Conservation (phyloP, 495 filamentous ascomycete genomes). For the Neurospora discreta region DNA sequence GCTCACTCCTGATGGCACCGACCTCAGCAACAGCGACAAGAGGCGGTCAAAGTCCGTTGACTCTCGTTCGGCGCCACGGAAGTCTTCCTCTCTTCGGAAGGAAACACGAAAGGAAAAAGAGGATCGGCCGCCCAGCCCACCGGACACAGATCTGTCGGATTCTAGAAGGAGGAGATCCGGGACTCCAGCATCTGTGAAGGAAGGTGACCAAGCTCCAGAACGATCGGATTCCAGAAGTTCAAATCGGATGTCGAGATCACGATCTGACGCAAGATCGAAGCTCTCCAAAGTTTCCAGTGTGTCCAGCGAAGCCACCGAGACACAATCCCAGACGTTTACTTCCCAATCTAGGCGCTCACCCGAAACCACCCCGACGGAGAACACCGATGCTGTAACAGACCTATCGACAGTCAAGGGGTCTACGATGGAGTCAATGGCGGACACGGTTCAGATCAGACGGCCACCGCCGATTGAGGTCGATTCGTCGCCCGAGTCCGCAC, state of each 20-base stretch:
- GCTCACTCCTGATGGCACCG: slow-evolving; percentile 70
- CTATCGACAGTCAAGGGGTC: slow-evolving; percentile 3
- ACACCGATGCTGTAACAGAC: not conserved
- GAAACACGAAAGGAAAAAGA: slow-evolving; percentile 28
- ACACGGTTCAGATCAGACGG: not conserved
- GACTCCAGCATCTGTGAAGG: slow-evolving; percentile 22
- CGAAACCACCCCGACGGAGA: not conserved
- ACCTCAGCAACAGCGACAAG: slow-evolving; percentile 47
- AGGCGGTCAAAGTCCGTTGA: slow-evolving; percentile 30
- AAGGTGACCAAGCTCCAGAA: slow-evolving; percentile 19
- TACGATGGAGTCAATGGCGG: slow-evolving; percentile 11
- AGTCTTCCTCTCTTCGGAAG: slow-evolving; percentile 21
- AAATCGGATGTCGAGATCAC: slow-evolving; percentile 29
- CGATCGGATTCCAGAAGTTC: slow-evolving; percentile 27
- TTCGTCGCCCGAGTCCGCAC: slow-evolving; percentile 35
- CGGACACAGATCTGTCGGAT: slow-evolving; percentile 42
- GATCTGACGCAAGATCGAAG: slow-evolving; percentile 34
- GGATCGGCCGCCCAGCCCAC: slow-evolving; percentile 41
- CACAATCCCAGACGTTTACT: slow-evolving; percentile 4
- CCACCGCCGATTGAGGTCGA: slow-evolving; percentile 25
- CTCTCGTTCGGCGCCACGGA: slow-evolving; percentile 10
- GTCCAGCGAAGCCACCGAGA: slow-evolving; percentile 34
- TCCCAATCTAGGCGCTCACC: not conserved
- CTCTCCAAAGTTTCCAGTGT: slow-evolving; percentile 33
- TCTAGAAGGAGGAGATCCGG: slow-evolving; percentile 28